These are phyloP conservation scores for Zygosaccharomyces lentus DNA, from an alignment of 805 yeast genomes.

Conservation along the genomic window DNA sequence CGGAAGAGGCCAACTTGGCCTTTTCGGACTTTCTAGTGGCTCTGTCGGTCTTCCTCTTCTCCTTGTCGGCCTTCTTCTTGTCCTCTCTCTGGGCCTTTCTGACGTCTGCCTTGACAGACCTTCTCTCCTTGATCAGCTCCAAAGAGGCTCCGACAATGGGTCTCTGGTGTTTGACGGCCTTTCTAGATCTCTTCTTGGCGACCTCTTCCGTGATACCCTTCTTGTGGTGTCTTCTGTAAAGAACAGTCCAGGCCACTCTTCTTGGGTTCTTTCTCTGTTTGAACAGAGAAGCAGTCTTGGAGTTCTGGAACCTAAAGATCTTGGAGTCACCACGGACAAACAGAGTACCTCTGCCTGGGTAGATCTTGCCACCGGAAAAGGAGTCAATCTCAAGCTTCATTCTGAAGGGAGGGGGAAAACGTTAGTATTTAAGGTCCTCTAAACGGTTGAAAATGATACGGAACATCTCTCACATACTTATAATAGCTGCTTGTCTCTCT, in stretches of 20 bases:
- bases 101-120: conserved; percentile 91
- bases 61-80: conserved; percentile 78
- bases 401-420: conserved; percentile 16
- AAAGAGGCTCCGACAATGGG: conserved; percentile 99
- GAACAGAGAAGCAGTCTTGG: conserved; percentile 97
- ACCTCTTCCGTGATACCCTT: conserved; percentile 99
- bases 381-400: conserved; percentile 99
- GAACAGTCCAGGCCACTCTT: conserved; percentile 99
- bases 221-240: conserved; percentile 99
- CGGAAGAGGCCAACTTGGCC: conserved; percentile 75
- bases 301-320: conserved; percentile 98
- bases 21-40: conserved; percentile 93
- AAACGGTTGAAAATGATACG: not conserved
- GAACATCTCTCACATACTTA: not conserved
- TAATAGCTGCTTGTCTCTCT: not conserved
- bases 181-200: conserved; percentile 94
- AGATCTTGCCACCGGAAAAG: conserved; percentile 98
- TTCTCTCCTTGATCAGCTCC: conserved; percentile 97
- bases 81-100: conserved; percentile 97
- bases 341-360: conserved; percentile 99
- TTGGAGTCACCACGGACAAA: conserved; percentile 99
- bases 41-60: conserved; percentile 85
- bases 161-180: conserved; percentile 97
- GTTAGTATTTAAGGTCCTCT: not conserved
- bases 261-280: conserved; percentile 99